These are phyloP conservation scores for Tetragonia tetragonoides DNA, from an alignment of 148 eudicot species.

Conservation along the genomic window DNA sequence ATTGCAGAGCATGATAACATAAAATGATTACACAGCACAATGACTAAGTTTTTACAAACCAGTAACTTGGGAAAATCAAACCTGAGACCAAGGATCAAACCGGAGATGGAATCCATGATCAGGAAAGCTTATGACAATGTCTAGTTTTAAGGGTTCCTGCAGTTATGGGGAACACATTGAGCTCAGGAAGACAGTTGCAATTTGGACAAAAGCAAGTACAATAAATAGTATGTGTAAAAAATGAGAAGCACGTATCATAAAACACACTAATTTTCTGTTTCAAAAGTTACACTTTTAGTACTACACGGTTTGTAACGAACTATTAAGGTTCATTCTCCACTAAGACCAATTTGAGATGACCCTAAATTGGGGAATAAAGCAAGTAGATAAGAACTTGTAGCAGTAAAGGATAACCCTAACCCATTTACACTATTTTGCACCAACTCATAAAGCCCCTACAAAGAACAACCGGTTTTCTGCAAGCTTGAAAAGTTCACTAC, in stretches of 20 bases:
- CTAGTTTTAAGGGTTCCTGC: conserved; percentile 87
- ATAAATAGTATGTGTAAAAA: neutral
- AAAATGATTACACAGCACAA: neutral
- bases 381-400: neutral
- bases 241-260: neutral
- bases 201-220: neutral
- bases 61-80: conserved; percentile 21
- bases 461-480: neutral
- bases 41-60: neutral
- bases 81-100: conserved; percentile 95
- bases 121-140: conserved; percentile 91
- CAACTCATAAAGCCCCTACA: neutral
- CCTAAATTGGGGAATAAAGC: neutral
- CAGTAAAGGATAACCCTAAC: neutral
- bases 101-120: conserved; percentile 95
- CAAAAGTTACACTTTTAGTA: neutral
- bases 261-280: neutral
- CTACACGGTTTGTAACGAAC: neutral
- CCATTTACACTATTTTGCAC: neutral
- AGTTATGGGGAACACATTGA: conserved; percentile 9
- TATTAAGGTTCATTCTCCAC: neutral
- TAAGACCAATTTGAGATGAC: neutral
- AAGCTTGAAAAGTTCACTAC: neutral
- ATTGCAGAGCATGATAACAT: neutral
- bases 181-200: neutral